Base-by-base conservation (phyloP, 2,329 filamentous ascomycete species). In the Hypoxylon sp. region DNA sequence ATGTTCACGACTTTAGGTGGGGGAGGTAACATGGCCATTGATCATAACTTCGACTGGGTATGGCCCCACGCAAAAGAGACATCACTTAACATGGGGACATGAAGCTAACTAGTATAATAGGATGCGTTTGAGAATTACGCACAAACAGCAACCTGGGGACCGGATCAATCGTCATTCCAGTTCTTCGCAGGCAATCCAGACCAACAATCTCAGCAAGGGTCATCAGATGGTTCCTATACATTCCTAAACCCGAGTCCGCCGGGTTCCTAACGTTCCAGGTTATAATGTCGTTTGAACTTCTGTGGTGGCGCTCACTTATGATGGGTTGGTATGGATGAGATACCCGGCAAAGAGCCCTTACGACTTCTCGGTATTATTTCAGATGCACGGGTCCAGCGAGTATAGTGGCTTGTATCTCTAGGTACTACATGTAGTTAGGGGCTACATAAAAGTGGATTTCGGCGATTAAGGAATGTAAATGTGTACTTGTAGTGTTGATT, bases 21-120 rank as follows among this genome's bases (percentile, higher is more conserved):
- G 17, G 76, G 69, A 55, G 75, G 71, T 36, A 78, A 74, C 66
- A 80, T 84, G 74, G 84, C 86, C 38, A 78, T 88, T 53, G 79
- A 81, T 34, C 77, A 80, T 46, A 87, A 84, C 52, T 86, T 89
- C 74, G 86, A 89, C 77, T 89, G 87, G 87, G 87, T 88, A 81
- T 76, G 85, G 74, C 28, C 9, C 38, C 13, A 7, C 23, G 13
- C 10, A 17, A 36, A 34, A 19, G 25, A 25, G 19, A 21, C 10
- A n/a, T 32, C 57, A 14, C 38, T 34, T 10, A 11, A 36, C 43
- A 28, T n/a, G 10, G 38, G 46, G 50, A 21, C 4, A 43, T 17
- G 13, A 64, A 61, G 60, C 77, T 82, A 66, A 80, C 69, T 9
- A 17, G 9, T 25, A 41, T 34, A 51, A 36, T 57, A 89, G 87